Evolutionary conservation across 257 asterid species (phyloP), one percentile per base, ranked within the genome.

Genomic region (Rehmannia glutinosa): DNA sequence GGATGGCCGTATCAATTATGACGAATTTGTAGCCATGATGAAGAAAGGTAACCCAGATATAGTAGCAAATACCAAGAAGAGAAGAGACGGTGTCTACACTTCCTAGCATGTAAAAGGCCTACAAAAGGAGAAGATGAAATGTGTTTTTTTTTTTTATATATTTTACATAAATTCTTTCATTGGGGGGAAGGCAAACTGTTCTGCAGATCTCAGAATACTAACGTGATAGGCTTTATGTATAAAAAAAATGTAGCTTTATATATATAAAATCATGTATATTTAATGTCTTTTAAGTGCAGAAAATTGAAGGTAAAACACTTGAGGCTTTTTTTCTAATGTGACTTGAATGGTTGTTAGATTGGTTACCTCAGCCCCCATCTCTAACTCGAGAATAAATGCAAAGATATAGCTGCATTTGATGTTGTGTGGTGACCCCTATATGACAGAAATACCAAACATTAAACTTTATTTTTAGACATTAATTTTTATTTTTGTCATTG

Each of bases 11-110:
- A 91, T 91, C 71, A 83, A 92, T 75, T 89, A 81, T 16, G 92
- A 87, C 7, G 98, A 92, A 60, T 92, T 92, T 52, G 92, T 76
- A 27, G 98, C 97, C 24, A 92, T 92, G 98, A 92, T 92, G 98
- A 89, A 66, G 80, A 92, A 89, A 78, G 96, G 98, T 19, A 68
- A 82, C 75, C 98, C 87, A 21, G 98, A 92, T 7, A 58, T 78
- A 55, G 84, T 72, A 57, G 72, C 69, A 19, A 84, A 84, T 43
- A 81, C 83, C 42, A 92, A 84, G 85, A 89, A 91, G 72, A 65
- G 98, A 52, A 75, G 98, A 63, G 83, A 80, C 3, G 82, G 82
- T 25, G 83, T 84, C 66, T 86, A 77, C 32, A 77, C 33, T 72
- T 50, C 75, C 58, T 73, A 68, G 70, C 58, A 6, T 27, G 55